Evolutionary conservation across 2,329 filamentous ascomycete genomes (phyloP), one percentile per base, ranked within the genome.

Genomic region (Cladorrhinum sp.): DNA sequence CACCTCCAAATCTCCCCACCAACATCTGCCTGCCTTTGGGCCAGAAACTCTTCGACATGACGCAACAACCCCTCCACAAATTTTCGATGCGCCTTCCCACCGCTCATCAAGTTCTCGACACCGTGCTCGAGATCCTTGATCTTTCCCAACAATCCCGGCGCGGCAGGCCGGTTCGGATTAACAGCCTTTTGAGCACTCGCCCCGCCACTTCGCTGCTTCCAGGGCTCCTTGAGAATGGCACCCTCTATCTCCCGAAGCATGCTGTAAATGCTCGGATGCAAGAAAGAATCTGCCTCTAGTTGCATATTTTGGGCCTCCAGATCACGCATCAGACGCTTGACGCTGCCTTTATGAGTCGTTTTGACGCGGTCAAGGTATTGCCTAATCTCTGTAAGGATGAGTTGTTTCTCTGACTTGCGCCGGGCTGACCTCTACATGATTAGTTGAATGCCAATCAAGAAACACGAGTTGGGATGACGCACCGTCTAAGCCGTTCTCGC

Each of bases 231-330:
- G 20, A 59, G 48, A 52, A 59, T 59, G 10, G 48, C 48, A 18
- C 30, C 49, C 10, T 59, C 57, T 14, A 59, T 59, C 18, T 59
- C 49, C 6, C 49, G 48, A 16, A 59, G 33, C 57, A 59, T 59
- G 30, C 46, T 59, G 49, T 59, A 59, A 23, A 53, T 59, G n/a
- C 49, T 59, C 1, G 57, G 57, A 18, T 59, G 48, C 8, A 42
- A 18, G 49, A 59, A 59, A 28, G 23, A 39, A 18, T 50, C 28
- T 0, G 57, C 3, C 23, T 59, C 57, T 5, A 59, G 57, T n/a
- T 59, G 52, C 26, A 52, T 52, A 28, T 39, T 59, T 24, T 51
- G 48, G 1, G 21, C n/a, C 24, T 59, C 50, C n/a, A 59, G 36
- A 46, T 59, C 57, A 30, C 53, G 52, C 26, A 53, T 24, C 12